Conservation (phyloP, 1,139 yeast genomes). For the Scheffersomyces insectosa region DNA sequence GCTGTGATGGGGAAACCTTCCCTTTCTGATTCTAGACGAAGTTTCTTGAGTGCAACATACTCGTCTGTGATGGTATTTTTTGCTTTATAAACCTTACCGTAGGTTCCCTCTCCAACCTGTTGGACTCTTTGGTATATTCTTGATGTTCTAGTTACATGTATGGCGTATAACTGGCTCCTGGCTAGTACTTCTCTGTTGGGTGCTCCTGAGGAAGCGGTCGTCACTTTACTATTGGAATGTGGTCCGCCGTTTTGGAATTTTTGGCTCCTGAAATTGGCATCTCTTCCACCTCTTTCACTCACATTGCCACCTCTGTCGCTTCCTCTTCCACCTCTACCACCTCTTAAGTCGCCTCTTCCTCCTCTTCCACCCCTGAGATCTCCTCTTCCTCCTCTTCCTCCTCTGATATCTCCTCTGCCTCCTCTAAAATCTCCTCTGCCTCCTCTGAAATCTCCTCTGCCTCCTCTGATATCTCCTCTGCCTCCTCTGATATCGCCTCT, state of each 20-base stretch:
- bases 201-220: too few species aligned
- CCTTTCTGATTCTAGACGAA: slow-evolving; percentile 81
- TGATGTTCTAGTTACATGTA: slow-evolving; percentile 24
- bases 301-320: too few species aligned
- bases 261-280: neutral
- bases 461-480: slow-evolving; percentile 2
- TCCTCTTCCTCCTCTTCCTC: neutral
- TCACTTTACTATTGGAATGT: neutral
- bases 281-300: too few species aligned
- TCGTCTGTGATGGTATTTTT: slow-evolving; percentile 65
- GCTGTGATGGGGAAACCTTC: slow-evolving; percentile 98
- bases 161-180: slow-evolving; percentile 35
- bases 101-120: slow-evolving; percentile 55
- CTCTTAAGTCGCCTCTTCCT: too few species aligned
- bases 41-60: slow-evolving; percentile 78
- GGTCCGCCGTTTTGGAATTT: neutral
- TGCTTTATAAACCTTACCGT: slow-evolving; percentile 57
- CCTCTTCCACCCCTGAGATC: too few species aligned
- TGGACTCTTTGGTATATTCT: slow-evolving; percentile 41
- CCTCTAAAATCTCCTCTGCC: neutral
- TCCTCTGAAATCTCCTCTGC: slow-evolving; percentile 2
- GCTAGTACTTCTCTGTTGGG: too few species aligned
- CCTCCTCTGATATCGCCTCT: slow-evolving; percentile 5
- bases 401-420: slow-evolving; percentile 1
- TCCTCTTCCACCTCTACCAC: too few species aligned